Evolutionary conservation across 371 early-diverging fungal species (phyloP), one percentile per base, ranked within the genome.

Genomic region (Mortierella sp.): DNA sequence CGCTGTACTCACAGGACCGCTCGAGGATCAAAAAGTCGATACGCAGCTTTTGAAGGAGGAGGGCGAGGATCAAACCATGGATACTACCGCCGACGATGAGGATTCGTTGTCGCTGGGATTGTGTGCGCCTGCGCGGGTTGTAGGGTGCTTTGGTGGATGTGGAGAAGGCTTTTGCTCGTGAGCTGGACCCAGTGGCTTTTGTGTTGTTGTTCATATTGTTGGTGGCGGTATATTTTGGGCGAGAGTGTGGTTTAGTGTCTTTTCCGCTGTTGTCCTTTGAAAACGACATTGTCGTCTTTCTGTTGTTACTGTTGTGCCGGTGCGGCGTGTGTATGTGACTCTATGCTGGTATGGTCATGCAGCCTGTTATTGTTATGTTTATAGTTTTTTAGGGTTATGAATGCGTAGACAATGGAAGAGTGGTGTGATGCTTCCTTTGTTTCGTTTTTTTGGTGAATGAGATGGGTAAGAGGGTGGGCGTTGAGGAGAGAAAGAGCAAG

Each of bases 1-100:
- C 16, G 9, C 74, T 75, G 28, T 74, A 52, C 28, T 26, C 19
- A 54, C 50, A 55, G 26, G 70, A 14, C 31, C 75, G 74, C 26
- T 79, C 79, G n/a, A 79, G 74, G 47, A 79, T 70, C 9, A 79
- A 47, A n/a, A 55, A 74, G 38, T 79, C 74, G 71, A 79, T 55
- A 10, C 70, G 45, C 13, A 74, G 55, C 6, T 68, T 45, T 24
- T 74, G 47, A 19, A 79, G 70, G 48, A 79, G 54, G 55, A 74
- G 44, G 2, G 70, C 79, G 70, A 79, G 79, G 38, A 79, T 31
- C 1, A 79, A 71, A n/a, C 79, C 79, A 47, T 74, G 74, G 70
- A 79, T 55, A 52, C 70, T 79, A 48, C 75, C 79, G 10, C 79
- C 79, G 42, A 70, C 75, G 45, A 79, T 79, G 34, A 79, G 24